These are phyloP conservation scores for Lasiosphaeria ovina DNA, from an alignment of 495 filamentous ascomycete species.

Conservation along the genomic window DNA sequence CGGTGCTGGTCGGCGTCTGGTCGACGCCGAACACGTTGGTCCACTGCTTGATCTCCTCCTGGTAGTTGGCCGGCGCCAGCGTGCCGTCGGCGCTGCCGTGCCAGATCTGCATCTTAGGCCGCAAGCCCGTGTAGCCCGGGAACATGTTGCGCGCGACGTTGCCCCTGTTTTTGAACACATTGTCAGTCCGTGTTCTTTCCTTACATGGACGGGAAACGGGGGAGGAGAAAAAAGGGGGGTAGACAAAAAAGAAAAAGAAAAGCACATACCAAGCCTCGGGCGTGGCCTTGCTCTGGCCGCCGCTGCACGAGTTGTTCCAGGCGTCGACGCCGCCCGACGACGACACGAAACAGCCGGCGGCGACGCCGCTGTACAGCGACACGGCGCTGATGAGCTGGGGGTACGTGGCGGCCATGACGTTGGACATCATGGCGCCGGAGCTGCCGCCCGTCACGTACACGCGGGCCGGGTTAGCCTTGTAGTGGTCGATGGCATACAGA, in stretches of 20 bases:
- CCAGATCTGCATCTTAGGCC: conserved; percentile 57
- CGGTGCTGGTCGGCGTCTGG: conserved; percentile 29
- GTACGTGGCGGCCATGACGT: conserved; percentile 58
- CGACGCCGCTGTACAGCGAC: conserved; percentile 55
- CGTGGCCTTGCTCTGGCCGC: conserved; percentile 39
- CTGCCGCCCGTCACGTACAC: conserved; percentile 42
- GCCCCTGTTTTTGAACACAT: conserved; percentile 15
- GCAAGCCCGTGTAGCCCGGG: conserved; percentile 42
- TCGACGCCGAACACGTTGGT: conserved; percentile 45
- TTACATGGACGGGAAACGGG: neutral
- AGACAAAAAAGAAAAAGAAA: neutral
- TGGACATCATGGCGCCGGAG: conserved; percentile 46
- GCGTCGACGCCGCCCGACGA: conserved; percentile 36
- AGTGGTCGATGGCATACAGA: conserved; percentile 33
- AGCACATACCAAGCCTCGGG: conserved; percentile 39
- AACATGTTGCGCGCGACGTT: conserved; percentile 47
- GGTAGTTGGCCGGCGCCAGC: conserved; percentile 46
- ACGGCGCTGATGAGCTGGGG: conserved; percentile 56
- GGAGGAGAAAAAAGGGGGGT: neutral
- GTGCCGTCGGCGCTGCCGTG: conserved; percentile 49
- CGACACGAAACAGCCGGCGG: conserved; percentile 56
- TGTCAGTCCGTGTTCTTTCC: neutral
- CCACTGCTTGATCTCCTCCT: conserved; percentile 54
- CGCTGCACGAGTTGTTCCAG: conserved; percentile 46
- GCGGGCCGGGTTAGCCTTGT: conserved; percentile 30